Conservation (phyloP, 2,329 filamentous ascomycete species). For the Seiridium unicorne region DNA sequence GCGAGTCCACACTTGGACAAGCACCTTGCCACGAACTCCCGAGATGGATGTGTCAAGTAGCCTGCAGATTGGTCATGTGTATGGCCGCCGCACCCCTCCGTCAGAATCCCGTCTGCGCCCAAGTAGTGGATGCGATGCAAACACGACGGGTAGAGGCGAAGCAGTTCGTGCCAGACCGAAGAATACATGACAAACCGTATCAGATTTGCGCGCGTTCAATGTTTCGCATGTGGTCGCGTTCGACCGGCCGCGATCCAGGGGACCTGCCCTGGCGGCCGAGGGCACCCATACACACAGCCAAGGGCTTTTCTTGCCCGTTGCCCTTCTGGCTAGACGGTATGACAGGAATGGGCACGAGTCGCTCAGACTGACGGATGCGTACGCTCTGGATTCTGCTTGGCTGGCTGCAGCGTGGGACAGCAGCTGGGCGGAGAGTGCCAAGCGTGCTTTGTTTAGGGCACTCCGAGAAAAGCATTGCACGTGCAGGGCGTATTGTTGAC, state of each 20-base stretch:
- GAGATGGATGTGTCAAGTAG: conserved; percentile 41
- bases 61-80: conserved; percentile 33
- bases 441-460: neutral
- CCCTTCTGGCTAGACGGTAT: neutral
- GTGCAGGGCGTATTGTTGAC: too few species aligned
- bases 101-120: conserved; percentile 25
- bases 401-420: neutral
- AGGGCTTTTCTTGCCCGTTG: neutral
- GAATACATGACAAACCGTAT: conserved; percentile 11
- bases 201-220: conserved; percentile 12
- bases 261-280: too few species aligned
- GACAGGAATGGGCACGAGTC: neutral
- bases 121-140: conserved; percentile 20
- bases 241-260: conserved; percentile 1
- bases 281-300: neutral
- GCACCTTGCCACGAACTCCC: conserved; percentile 37
- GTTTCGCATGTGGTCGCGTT: conserved; percentile 12
- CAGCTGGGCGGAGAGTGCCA: neutral
- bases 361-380: neutral
- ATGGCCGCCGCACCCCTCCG: conserved; percentile 23
- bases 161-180: conserved; percentile 21
- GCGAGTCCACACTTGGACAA: conserved; percentile 26
- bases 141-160: conserved; percentile 11
- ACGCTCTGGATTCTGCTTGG: neutral
- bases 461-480: neutral